Evolutionary conservation across 139 green algal genomes (phyloP), one percentile per base, ranked within the genome.

Genomic region (Picocystis salinarum): DNA sequence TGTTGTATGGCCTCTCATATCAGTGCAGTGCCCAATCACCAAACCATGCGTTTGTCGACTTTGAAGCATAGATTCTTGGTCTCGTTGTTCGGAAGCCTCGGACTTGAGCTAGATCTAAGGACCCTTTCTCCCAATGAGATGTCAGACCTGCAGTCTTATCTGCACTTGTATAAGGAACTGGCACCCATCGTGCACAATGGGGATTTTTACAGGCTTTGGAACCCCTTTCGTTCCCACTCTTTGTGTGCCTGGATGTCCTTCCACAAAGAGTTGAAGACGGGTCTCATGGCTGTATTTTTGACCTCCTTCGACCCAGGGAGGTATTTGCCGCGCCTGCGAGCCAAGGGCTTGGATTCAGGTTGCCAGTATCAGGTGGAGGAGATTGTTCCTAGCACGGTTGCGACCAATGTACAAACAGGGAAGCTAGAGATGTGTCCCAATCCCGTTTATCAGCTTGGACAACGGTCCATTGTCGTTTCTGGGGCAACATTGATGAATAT

Each of bases 11-110:
- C 13, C 31, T 17, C 13, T 15, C 31, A 37, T 15, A 37, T 37
- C 31, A 37, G 31, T 15, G 31, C 31, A 15, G 31, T 37, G 31
- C 31, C 31, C 31, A 37, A 37, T 37, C 31, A 37, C 31, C 31
- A 37, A 15, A 37, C 31, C 31, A 37, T 17, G 13, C 31, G 31
- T 15, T 15, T 37, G 31, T 17, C 31, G 13, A 37, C 31, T 13
- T 37, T 37, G 13, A 37, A 37, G 31, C 13, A 13, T 15, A 13
- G 31, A 13, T 37, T 37, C 31, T 15, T 37, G 13, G 31, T 37
- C 13, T 13, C 31, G 31, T 15, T 37, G 13, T 37, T 37, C 31
- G 31, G 31, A 15, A 19, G 13, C 15, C 15, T 37, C 15, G 31
- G 31, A 19, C 31, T 37, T 15, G 31, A 37, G 31, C 31, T 37